Base-by-base conservation (phyloP, 352 stramenopile species). In the Peronospora destructor region DNA sequence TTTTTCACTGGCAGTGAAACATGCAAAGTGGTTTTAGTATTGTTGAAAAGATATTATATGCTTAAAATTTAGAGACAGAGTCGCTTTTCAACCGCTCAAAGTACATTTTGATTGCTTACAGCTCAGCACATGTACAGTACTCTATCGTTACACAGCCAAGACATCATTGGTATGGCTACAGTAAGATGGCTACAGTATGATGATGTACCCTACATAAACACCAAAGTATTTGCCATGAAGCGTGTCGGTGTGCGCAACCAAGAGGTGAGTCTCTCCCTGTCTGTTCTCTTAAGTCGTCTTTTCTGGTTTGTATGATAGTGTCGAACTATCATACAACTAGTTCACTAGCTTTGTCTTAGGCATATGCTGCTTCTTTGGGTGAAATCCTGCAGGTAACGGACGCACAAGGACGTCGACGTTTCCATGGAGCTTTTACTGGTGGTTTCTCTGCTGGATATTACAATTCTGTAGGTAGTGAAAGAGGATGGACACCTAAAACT, bases 391-490 rank as follows among this genome's bases (percentile, higher is more conserved):
- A 90, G 76, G 80, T 85, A 39, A 85, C 73, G 11, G 80, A 91
- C 42, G 74, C 66, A 2, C 65, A 91, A 49, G 80, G 80, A 3
- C 75, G 77, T 11, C 64, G 80, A 38, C 76, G 88, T 44, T 97
- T 97, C 68, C 89, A 97, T 64, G 91, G 91, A 49, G 91, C 91
- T 11, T 97, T 97, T 67, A 97, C 87, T 1, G 90, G 90, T 42
- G 91, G 91, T 23, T 97, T 95, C 66, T 95, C 84, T 8, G 90
- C 91, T 29, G 91, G 90, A 26, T 96, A 97, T 61, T 97, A 84
- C 68, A 97, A 97, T 61, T 91, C 88, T n/a, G 91, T 96, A 4
- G 89, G 86, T 32, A 88, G 52, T 25, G 77, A 87, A 32, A 82
- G 96, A 64, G 90, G 90, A 70, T 97, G 88, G 87, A 64, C 69